Conservation (phyloP, 179 eudicot species). For the Silene vulgaris region DNA sequence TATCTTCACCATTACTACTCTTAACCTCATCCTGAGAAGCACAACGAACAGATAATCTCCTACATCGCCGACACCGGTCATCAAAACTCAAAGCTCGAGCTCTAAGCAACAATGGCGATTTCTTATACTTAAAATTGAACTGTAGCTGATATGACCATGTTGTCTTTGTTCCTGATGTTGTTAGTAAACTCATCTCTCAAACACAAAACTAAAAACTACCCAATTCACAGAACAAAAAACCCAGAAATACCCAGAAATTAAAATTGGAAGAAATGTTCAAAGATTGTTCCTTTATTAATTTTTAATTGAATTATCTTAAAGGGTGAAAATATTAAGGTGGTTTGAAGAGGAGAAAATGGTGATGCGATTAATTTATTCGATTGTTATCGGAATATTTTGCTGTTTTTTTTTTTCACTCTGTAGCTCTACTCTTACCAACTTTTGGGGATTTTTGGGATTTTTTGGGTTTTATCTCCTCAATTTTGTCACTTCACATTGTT, state of each 20-base stretch:
- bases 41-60: slow-evolving; percentile 30
- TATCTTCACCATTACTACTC: slow-evolving; percentile 26
- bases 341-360: slow-evolving; percentile 3
- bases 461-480: slow-evolving; percentile 1
- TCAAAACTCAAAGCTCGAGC: slow-evolving; percentile 25
- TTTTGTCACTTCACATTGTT: not conserved
- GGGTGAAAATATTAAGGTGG: not conserved
- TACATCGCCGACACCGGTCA: slow-evolving; percentile 4
- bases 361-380: not conserved
- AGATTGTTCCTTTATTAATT: not conserved
- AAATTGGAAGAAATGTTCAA: not conserved
- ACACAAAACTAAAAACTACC: not conserved
- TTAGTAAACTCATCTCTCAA: slow-evolving; percentile 34
- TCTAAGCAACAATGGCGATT: slow-evolving; percentile 25
- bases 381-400: not conserved
- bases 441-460: too few relatives aligned
- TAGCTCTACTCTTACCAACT: not conserved
- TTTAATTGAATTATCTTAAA: not conserved
- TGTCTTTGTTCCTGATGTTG: slow-evolving; percentile 27
- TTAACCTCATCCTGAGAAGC: slow-evolving; percentile 31
- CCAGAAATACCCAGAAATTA: not conserved
- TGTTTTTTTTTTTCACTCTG: not conserved
- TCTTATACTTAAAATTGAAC: slow-evolving; percentile 49
- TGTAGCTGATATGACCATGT: slow-evolving; percentile 71
- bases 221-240: not conserved